Base-by-base conservation (phyloP, 148 eudicot genomes). In the Limonium bicolor region DNA sequence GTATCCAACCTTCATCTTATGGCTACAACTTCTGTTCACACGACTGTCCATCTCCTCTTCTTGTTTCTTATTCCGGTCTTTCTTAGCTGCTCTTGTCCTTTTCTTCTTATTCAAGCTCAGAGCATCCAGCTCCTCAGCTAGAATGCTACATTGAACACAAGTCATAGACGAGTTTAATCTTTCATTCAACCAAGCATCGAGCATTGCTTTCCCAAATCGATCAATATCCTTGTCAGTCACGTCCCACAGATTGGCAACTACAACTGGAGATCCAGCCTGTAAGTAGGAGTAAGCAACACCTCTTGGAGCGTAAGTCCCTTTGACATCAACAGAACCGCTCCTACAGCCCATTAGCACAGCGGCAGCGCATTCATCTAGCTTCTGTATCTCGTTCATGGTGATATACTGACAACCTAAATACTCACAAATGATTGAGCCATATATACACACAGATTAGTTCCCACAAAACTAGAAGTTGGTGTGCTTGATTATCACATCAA, bases 201-300 rank as follows among this genome's bases (percentile, higher is more conserved):
- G 81, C 66, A 84, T 49, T 12, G 81, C 68, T 67, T 84, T 84
- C 4, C 80, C 84, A 59, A 90, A 90, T 31, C 97, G 82, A 53
- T 90, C 94, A 18, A 90, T 90, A 56, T 90, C 97, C 55, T 65
- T 68, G 64, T 90, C 97, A 0, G 97, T 90, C 38, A 90, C 97
- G 27, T 84, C 95, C 97, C 97, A 90, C 25, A 90, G 67, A 61
- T 84, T 90, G 14, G 97, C 97, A 15, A 90, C 66, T 13, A 80
- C 82, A 11, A 80, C 71, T 9, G 97, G 97, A 55, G 97, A 82
- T 5, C 97, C 97, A 0, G 92, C 92, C 35, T 73, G 47, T 9
- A 90, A 59, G 53, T 90, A 90, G 50, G 70, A 68, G 27, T 84
- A 68, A 19, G 94, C 78, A 55, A 82, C 65, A 24, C 95, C 92